phyloP scores from a whole-genome alignment of 139 green algal genomes.

The Coccomyxa sp. region DNA sequence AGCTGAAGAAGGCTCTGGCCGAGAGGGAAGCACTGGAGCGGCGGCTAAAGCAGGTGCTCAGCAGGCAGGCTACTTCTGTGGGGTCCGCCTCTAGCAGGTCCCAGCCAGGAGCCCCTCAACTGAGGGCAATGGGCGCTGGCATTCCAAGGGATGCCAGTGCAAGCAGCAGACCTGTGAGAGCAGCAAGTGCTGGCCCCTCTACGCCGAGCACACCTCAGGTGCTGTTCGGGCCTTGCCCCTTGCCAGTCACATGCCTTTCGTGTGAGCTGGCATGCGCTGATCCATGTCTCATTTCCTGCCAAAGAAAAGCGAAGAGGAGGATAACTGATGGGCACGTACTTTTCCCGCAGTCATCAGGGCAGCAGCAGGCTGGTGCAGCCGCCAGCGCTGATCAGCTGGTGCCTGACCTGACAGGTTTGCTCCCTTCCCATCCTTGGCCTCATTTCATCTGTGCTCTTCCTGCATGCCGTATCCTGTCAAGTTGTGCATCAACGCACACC shows the following conservation, averaged over 20 bases:
- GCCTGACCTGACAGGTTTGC: neutral
- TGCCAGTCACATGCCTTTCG: too few species aligned
- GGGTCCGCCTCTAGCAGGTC: too few species aligned
- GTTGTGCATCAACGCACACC: neutral
- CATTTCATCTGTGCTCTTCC: neutral
- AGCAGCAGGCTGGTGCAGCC: too few species aligned
- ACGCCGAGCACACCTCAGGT: neutral
- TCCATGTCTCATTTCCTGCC: too few species aligned
- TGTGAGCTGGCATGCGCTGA: too few species aligned
- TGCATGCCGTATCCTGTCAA: neutral
- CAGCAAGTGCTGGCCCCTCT: neutral
- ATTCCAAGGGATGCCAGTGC: neutral
- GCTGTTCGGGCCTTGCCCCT: neutral
- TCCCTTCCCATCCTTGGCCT: neutral
- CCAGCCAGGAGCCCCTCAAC: neutral
- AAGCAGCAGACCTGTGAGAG: neutral
- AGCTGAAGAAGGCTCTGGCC: neutral
- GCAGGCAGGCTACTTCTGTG: neutral
- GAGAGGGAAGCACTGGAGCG: neutral
- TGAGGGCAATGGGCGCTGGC: neutral
- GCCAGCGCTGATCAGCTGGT: too few species aligned
- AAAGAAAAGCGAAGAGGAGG: too few species aligned
- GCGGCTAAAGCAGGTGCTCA: neutral
- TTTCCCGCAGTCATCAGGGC: too few species aligned
- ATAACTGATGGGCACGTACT: too few species aligned